Evolutionary conservation across 495 filamentous ascomycete genomes (phyloP).

Genomic region (Coniosporium apollinis): DNA sequence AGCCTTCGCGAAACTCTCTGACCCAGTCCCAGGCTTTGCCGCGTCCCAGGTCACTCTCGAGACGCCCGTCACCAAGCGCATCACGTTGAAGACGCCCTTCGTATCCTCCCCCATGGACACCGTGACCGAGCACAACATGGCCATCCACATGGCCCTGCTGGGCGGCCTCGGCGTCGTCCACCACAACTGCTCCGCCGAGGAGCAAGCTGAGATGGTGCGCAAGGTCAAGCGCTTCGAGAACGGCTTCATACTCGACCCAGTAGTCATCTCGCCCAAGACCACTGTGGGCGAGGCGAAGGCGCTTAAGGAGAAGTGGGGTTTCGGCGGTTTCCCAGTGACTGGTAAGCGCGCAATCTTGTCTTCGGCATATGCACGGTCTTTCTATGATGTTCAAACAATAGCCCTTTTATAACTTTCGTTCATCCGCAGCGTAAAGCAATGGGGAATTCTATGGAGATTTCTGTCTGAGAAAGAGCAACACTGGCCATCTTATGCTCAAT

Average conservation of each 20-base stretch:
- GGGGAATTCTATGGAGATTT: conserved; percentile 46
- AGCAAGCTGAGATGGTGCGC: conserved; percentile 95
- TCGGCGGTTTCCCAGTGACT: conserved; percentile 96
- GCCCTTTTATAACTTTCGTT: conserved; percentile 97
- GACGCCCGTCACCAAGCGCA: conserved; percentile 81
- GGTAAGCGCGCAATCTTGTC: conserved; percentile 43
- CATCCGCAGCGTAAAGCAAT: conserved; percentile 85
- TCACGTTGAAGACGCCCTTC: conserved; percentile 84
- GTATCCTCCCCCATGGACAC: conserved; percentile 99
- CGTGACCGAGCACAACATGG: conserved; percentile 97
- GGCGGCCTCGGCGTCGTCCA: conserved; percentile 95
- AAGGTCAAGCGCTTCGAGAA: conserved; percentile 99
- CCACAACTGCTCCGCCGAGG: conserved; percentile 92
- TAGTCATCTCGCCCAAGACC: conserved; percentile 73
- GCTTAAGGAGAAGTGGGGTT: conserved; percentile 94
- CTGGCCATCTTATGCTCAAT: conserved; percentile 11
- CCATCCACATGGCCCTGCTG: conserved; percentile 94
- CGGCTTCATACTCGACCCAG: conserved; percentile 92
- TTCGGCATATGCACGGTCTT: conserved; percentile 9
- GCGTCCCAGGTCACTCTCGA: conserved; percentile 81
- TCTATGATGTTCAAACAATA: conserved; percentile 53
- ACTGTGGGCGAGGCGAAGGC: conserved; percentile 85
- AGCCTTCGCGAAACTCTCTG: neutral
- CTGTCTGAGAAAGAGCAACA: conserved; percentile 22
- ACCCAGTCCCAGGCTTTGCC: conserved; percentile 46